Evolutionary conservation across 2,329 filamentous ascomycete species (phyloP).

Genomic region (Ceratocystis diversiconidia): DNA sequence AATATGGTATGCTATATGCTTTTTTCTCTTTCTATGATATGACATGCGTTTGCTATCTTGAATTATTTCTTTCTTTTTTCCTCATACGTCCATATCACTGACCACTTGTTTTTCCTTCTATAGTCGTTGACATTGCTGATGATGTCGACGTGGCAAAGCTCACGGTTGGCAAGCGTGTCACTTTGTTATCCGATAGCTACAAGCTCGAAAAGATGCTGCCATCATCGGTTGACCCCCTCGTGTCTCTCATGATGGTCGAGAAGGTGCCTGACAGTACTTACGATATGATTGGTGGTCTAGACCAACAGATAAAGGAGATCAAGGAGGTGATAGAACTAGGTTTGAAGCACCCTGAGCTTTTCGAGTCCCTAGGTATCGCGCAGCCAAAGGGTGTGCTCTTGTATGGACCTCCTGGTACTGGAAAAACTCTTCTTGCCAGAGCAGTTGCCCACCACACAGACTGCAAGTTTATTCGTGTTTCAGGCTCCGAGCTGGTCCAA

Average conservation of each 20-base stretch:
- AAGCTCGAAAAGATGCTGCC: constrained; percentile 98
- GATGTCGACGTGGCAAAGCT: constrained; percentile 90
- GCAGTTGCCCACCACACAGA: constrained; percentile 97
- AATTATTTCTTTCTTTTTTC: background rate
- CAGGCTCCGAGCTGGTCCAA: constrained; percentile 88
- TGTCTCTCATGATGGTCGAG: constrained; percentile 99
- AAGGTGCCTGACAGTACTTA: constrained; percentile 99
- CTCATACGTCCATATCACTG: constrained; percentile 12
- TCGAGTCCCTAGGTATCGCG: constrained; percentile 96
- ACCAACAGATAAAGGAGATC: constrained; percentile 99
- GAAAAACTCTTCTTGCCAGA: constrained; percentile 88
- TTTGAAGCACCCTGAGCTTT: constrained; percentile 94
- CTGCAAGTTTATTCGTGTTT: constrained; percentile 97
- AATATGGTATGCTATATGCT: constrained; percentile 63
- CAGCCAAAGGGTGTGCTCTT: constrained; percentile 95
- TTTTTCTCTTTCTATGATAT: background rate
- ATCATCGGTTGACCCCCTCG: constrained; percentile 92
- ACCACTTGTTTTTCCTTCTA: background rate
- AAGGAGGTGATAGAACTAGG: constrained; percentile 99
- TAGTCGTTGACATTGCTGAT: constrained; percentile 92
- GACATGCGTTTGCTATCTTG: background rate
- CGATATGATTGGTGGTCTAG: constrained; percentile 98
- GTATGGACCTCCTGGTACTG: constrained; percentile 91
- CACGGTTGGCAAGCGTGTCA: constrained; percentile 93
- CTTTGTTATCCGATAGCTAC: constrained; percentile 91